These are phyloP conservation scores for Castanospermum australe DNA, from an alignment of 306 rosid species.

Conservation along the genomic window DNA sequence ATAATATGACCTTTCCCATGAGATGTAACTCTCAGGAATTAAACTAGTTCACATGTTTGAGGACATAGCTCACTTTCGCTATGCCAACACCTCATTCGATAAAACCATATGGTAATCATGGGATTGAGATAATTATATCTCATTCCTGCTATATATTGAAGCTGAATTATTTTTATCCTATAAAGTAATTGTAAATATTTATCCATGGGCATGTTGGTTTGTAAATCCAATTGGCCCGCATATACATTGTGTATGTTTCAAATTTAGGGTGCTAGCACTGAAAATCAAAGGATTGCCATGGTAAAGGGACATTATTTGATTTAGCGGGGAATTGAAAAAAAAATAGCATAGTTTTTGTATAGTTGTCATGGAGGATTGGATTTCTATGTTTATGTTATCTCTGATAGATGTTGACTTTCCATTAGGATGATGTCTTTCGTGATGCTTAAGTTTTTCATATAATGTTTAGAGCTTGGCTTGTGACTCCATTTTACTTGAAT, in stretches of 20 bases:
- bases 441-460: background rate
- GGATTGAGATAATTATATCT: background rate
- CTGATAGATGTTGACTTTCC: slow-evolving; percentile 15
- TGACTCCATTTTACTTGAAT: slow-evolving; percentile 14
- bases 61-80: too few species aligned
- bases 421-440: slow-evolving; percentile 5
- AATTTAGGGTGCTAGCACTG: background rate
- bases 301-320: slow-evolving; percentile 1
- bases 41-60: too few species aligned
- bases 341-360: background rate
- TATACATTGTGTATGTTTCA: background rate
- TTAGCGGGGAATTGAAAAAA: background rate
- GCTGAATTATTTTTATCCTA: background rate
- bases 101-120: background rate
- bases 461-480: slow-evolving; percentile 19
- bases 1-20: too few species aligned
- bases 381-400: slow-evolving; percentile 1
- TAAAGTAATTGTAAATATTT: background rate
- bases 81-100: too few species aligned
- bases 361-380: background rate
- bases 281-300: background rate
- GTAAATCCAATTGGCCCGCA: background rate
- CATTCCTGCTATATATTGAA: background rate
- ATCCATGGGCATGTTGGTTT: background rate
- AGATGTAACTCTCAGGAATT: too few species aligned